A percentile compares a stretch with the other conserved stretches of the same genome.
phyloP scores from a whole-genome alignment of 495 filamentous ascomycete genomes.

The Hyaloscypha finlandica region DNA sequence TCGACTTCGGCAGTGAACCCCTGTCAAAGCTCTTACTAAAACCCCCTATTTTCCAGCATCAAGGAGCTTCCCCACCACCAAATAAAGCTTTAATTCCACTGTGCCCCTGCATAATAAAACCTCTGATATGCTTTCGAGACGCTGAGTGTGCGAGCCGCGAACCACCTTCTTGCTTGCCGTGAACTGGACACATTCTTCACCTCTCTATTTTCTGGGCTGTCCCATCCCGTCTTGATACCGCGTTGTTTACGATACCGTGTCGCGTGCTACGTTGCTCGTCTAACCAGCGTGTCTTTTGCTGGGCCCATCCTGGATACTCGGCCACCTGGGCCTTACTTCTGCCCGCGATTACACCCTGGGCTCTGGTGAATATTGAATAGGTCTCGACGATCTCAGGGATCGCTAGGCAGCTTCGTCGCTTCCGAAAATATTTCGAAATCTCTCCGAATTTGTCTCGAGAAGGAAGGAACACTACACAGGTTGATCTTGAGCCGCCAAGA shows the following conservation, averaged over 20 bases:
- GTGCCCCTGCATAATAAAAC: slow-evolving; percentile 10
- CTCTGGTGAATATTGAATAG: neutral
- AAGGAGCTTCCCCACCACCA: slow-evolving; percentile 15
- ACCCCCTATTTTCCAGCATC: slow-evolving; percentile 14
- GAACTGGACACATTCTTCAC: slow-evolving; percentile 5
- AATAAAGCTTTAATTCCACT: slow-evolving; percentile 5
- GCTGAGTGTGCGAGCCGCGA: slow-evolving; percentile 10
- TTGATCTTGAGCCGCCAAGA: slow-evolving; percentile 13
- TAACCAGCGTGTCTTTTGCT: slow-evolving; percentile 20
- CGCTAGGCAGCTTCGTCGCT: neutral
- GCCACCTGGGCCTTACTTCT: neutral
- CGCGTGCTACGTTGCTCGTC: slow-evolving; percentile 14
- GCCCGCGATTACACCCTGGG: neutral
- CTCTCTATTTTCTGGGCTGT: neutral
- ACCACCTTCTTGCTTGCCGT: neutral
- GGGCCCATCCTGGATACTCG: slow-evolving; percentile 1
- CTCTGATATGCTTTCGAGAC: slow-evolving; percentile 21
- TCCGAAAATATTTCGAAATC: neutral
- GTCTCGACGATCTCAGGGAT: neutral
- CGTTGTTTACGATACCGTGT: slow-evolving; percentile 20
- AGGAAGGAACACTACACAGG: slow-evolving; percentile 1
- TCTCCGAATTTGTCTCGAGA: neutral
- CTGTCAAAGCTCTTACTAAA: neutral
- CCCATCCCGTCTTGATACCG: slow-evolving; percentile 1
- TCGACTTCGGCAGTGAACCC: neutral